A percentile compares a stretch with the other conserved stretches of the same genome.
These are phyloP conservation scores for Tylopilus sp. DNA, from an alignment of 1,284 basidiomycete species.

Conservation along the genomic window DNA sequence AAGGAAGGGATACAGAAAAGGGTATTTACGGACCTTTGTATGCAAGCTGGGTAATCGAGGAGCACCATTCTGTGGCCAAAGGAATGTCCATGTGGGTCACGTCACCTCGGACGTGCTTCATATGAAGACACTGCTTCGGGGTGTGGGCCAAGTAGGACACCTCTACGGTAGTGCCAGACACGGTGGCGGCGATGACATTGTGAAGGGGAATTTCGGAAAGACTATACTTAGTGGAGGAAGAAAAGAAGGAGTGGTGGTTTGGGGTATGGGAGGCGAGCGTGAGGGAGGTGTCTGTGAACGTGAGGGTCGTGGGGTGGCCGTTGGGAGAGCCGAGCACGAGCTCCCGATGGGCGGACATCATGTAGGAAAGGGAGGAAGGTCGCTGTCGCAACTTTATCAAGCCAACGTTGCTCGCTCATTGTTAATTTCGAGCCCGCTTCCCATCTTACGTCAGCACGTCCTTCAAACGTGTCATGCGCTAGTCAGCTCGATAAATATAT, in stretches of 20 bases:
- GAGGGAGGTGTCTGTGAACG: constrained; percentile 19
- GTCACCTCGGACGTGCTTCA: constrained; percentile 43
- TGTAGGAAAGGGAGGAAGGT: neutral
- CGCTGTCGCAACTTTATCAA: neutral
- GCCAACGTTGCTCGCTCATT: neutral
- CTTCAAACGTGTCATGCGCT: no score
- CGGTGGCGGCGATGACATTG: constrained; percentile 50
- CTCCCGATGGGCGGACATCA: constrained; percentile 20
- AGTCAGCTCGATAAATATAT: neutral
- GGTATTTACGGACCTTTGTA: constrained; percentile 53
- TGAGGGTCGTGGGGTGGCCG: constrained; percentile 15
- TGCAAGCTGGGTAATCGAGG: constrained; percentile 51
- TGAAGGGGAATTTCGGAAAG: constrained; percentile 38
- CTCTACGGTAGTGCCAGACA: constrained; percentile 38
- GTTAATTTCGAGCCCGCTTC: no score
- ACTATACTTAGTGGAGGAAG: constrained; percentile 1
- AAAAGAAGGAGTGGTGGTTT: constrained; percentile 10
- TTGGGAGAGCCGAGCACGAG: constrained; percentile 18
- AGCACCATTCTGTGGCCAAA: constrained; percentile 53
- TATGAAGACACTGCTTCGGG: constrained; percentile 36
- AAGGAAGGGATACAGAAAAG: neutral
- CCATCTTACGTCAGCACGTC: neutral
- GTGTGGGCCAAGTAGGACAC: constrained; percentile 48
- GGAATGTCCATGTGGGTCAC: constrained; percentile 37
- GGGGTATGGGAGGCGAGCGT: constrained; percentile 11